These are phyloP conservation scores for Davidsoniella neocaledoniae DNA, from an alignment of 2,329 filamentous ascomycete genomes.

Conservation along the genomic window DNA sequence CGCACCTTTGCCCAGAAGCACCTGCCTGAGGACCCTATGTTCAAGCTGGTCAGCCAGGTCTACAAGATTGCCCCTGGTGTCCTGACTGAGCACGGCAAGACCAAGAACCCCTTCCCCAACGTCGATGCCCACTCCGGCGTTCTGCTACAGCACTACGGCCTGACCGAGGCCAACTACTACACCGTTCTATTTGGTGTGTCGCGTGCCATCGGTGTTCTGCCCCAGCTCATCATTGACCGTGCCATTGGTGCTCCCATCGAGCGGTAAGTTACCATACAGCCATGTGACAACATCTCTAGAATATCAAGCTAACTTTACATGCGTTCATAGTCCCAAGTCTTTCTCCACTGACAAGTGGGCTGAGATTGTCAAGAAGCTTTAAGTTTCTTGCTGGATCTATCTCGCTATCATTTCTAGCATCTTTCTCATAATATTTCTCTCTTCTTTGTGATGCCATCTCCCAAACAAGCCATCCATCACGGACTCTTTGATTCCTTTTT, in stretches of 20 bases:
- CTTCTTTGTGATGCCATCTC: not conserved
- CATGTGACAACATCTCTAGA: not conserved
- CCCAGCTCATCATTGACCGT: slow-evolving; percentile 98
- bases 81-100: slow-evolving; percentile 99
- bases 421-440: not conserved
- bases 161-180: slow-evolving; percentile 99
- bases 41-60: slow-evolving; percentile 99
- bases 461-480: not conserved
- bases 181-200: slow-evolving; percentile 98
- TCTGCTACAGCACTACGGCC: slow-evolving; percentile 97
- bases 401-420: not conserved
- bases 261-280: slow-evolving; percentile 30
- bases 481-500: slow-evolving; percentile 1
- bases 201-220: slow-evolving; percentile 92
- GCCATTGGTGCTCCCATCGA: slow-evolving; percentile 93
- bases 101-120: slow-evolving; percentile 99
- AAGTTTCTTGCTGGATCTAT: slow-evolving; percentile 24
- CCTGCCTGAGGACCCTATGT: slow-evolving; percentile 95
- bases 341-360: slow-evolving; percentile 96
- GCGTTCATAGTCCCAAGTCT: slow-evolving; percentile 53
- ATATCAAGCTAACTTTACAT: slow-evolving; percentile 9
- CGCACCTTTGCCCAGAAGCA: slow-evolving; percentile 89
- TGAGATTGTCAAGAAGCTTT: slow-evolving; percentile 86
- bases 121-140: slow-evolving; percentile 98
- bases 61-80: slow-evolving; percentile 99